phyloP scores from a whole-genome alignment of 768 basidiomycete genomes.

The Lactarius tabidus region DNA sequence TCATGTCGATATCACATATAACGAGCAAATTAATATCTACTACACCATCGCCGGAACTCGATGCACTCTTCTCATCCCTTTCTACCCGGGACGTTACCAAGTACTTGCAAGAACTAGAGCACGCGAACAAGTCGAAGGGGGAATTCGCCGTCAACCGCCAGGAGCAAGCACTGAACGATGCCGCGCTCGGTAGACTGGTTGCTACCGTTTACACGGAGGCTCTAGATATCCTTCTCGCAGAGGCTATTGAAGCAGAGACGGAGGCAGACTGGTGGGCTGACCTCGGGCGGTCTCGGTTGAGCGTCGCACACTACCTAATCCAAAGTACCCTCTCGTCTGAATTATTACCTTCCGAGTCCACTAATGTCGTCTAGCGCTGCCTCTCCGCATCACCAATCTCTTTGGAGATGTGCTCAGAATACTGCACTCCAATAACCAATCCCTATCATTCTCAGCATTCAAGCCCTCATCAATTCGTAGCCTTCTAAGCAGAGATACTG shows the following conservation, averaged over 20 bases:
- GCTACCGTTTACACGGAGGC: conserved; percentile 61
- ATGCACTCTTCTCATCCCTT: conserved; percentile 39
- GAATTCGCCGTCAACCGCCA: conserved; percentile 25
- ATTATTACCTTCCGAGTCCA: not conserved
- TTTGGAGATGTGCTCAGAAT: conserved; percentile 25
- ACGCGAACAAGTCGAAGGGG: not conserved
- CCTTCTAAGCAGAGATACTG: conserved; percentile 8
- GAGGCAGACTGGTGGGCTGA: conserved; percentile 87
- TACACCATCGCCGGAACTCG: conserved; percentile 11
- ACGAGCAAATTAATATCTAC: conserved; percentile 16
- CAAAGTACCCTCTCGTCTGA: conserved; percentile 56
- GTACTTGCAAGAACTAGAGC: conserved; percentile 30
- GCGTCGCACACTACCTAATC: conserved; percentile 61
- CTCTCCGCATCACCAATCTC: conserved; percentile 23
- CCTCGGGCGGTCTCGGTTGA: conserved; percentile 54
- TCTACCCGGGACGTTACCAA: conserved; percentile 33
- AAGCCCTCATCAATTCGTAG: conserved; percentile 15
- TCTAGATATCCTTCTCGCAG: conserved; percentile 57
- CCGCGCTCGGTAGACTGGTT: conserved; percentile 47
- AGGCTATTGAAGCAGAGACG: conserved; percentile 65
- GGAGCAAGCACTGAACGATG: conserved; percentile 39
- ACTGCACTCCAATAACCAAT: conserved; percentile 11
- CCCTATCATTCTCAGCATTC: conserved; percentile 16
- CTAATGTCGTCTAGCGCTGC: conserved; percentile 12
- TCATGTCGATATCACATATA: conserved; percentile 24